A percentile compares a stretch with the other conserved stretches of the same genome.
Evolutionary conservation across 192 early-diverging fungal species (phyloP).

Genomic region (Chytriomyces hyalinus): DNA sequence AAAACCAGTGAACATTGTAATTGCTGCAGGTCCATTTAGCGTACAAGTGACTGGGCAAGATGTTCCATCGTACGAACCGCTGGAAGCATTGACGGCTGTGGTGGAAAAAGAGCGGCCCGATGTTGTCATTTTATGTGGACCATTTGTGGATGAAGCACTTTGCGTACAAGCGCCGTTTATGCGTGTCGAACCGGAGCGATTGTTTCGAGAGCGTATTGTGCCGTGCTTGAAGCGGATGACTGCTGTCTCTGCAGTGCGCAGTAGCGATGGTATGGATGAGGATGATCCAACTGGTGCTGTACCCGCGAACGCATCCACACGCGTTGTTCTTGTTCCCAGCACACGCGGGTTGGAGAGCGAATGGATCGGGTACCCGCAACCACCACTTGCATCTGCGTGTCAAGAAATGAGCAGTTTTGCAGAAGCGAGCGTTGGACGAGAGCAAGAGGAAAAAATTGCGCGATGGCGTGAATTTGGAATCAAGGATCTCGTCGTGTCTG

Average conservation of each 20-base stretch:
- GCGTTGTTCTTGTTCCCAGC: conserved; percentile 74
- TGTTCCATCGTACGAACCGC: conserved; percentile 67
- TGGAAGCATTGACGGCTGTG: conserved; percentile 73
- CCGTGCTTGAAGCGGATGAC: conserved; percentile 61
- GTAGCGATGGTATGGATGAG: too few species aligned
- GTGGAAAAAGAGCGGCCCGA: conserved; percentile 72
- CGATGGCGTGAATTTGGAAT: conserved; percentile 22
- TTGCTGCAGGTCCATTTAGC: conserved; percentile 88
- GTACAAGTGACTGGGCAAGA: conserved; percentile 71
- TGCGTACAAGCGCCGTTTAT: conserved; percentile 35
- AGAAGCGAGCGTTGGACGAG: conserved; percentile 13
- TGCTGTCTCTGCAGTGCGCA: background rate
- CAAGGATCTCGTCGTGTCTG: conserved; percentile 35
- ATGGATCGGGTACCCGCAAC: conserved; percentile 85
- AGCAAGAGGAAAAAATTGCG: conserved; percentile 33
- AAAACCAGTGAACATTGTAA: conserved; percentile 61
- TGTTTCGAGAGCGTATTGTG: conserved; percentile 68
- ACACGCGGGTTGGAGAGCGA: conserved; percentile 75
- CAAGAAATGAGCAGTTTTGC: too few species aligned
- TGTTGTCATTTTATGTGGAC: conserved; percentile 74
- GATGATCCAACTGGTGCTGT: too few species aligned
- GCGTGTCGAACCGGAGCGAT: conserved; percentile 13
- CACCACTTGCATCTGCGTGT: conserved; percentile 56
- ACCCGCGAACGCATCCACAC: background rate
- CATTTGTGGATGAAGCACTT: conserved; percentile 57